Evolutionary conservation across 164 flowering plant species (phyloP).

Genomic region (Annona cherimola): DNA sequence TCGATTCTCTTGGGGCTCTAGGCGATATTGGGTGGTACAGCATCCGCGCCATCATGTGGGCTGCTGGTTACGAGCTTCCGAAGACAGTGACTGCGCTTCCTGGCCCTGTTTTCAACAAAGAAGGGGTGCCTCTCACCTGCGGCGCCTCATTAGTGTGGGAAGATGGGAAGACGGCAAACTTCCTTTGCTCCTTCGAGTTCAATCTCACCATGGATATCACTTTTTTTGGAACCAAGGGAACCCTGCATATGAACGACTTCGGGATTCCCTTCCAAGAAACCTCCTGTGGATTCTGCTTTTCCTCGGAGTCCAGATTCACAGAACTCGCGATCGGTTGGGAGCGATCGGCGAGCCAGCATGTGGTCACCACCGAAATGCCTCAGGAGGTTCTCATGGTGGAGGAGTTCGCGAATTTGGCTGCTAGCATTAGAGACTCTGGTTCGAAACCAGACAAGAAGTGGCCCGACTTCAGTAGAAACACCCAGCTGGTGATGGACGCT

Average conservation of each 20-base stretch:
- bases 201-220: slow-evolving; percentile 26
- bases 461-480: slow-evolving; percentile 27
- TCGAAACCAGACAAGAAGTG: slow-evolving; percentile 27
- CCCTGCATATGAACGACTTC: slow-evolving; percentile 26
- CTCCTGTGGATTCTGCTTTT: slow-evolving; percentile 14
- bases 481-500: slow-evolving; percentile 33
- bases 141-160: slow-evolving; percentile 31
- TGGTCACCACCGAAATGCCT: slow-evolving; percentile 25
- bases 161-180: slow-evolving; percentile 36
- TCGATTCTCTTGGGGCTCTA: slow-evolving; percentile 39
- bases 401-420: slow-evolving; percentile 29
- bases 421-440: slow-evolving; percentile 12
- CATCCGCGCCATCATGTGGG: slow-evolving; percentile 39
- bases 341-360: slow-evolving; percentile 11
- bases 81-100: slow-evolving; percentile 31
- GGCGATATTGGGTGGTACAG: slow-evolving; percentile 50
- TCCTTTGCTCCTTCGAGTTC: slow-evolving; percentile 30
- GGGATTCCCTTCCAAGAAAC: slow-evolving; percentile 26
- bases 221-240: slow-evolving; percentile 25
- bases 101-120: slow-evolving; percentile 19
- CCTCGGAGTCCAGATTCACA: slow-evolving; percentile 12
- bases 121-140: slow-evolving; percentile 32
- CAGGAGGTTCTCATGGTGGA: slow-evolving; percentile 38
- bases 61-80: slow-evolving; percentile 34
- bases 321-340: slow-evolving; percentile 25